Conservation (phyloP, 2,329 filamentous ascomycete genomes). For the Phialophora tarda region DNA sequence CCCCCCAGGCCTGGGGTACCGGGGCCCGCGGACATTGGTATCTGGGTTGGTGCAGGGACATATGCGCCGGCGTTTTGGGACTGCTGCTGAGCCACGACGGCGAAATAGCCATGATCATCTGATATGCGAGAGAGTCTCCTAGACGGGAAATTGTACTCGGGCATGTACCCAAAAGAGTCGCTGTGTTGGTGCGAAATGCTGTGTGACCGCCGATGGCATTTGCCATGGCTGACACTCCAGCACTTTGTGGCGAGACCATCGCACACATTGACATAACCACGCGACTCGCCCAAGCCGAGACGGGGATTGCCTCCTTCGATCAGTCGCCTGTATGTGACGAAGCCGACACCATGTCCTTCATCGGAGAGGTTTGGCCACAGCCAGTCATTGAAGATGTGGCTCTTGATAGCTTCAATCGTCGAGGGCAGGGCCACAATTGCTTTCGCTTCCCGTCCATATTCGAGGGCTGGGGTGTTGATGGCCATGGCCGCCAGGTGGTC, state of each 20-base stretch:
- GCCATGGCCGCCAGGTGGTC: constrained; percentile 92
- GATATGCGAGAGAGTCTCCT: constrained; percentile 41
- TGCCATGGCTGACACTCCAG: constrained; percentile 86
- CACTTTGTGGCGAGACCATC: constrained; percentile 88
- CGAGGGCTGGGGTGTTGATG: constrained; percentile 87
- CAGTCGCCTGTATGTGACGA: constrained; percentile 87
- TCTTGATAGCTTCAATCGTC: constrained; percentile 91
- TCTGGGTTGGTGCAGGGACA: constrained; percentile 12
- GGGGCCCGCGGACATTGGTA: constrained; percentile 25
- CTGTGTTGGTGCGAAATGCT: constrained; percentile 64
- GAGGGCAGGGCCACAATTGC: constrained; percentile 82
- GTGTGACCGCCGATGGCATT: constrained; percentile 75
- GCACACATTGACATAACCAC: constrained; percentile 85
- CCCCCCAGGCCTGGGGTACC: constrained; percentile 31
- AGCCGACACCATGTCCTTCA: constrained; percentile 90
- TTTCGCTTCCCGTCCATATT: constrained; percentile 78
- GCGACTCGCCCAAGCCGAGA: constrained; percentile 76
- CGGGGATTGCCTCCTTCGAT: constrained; percentile 87
- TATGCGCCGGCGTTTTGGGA: constrained; percentile 27
- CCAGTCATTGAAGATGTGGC: constrained; percentile 94
- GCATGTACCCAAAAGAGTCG: constrained; percentile 51
- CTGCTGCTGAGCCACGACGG: constrained; percentile 37
- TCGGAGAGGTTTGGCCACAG: constrained; percentile 98
- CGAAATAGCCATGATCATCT: constrained; percentile 39
- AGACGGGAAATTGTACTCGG: constrained; percentile 55